phyloP scores from a whole-genome alignment of 441 rosid genomes.

The Aleurites moluccanus region DNA sequence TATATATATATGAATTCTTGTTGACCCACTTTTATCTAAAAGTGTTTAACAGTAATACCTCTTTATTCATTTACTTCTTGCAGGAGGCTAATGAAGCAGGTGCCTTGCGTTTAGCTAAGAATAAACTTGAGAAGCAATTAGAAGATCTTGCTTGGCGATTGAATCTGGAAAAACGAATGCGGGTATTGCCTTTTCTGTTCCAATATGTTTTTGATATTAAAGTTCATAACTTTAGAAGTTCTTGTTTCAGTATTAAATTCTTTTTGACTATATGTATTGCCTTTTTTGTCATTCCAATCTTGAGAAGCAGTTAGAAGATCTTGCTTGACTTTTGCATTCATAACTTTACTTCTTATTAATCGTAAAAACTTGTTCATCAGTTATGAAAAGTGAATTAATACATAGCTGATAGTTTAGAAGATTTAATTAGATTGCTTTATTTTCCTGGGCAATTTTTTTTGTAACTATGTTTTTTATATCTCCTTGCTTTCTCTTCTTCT shows the following conservation, averaged over 20 bases:
- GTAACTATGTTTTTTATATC: background rate
- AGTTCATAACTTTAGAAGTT: no score
- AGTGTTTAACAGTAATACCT: conserved; percentile 17
- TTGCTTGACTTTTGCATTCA: background rate
- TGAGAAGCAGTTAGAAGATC: no score
- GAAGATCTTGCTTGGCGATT: conserved; percentile 95
- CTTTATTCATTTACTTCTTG: conserved; percentile 22
- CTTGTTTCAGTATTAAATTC: background rate
- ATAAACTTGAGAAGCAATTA: conserved; percentile 90
- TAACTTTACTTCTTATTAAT: background rate
- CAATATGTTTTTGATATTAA: conserved; percentile 5
- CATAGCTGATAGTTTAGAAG: background rate
- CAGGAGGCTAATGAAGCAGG: conserved; percentile 97
- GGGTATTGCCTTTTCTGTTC: conserved; percentile 56
- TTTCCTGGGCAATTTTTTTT: background rate
- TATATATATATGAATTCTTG: background rate
- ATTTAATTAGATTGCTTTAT: background rate
- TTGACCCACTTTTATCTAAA: background rate
- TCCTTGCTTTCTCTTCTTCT: background rate
- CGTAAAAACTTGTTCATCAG: background rate
- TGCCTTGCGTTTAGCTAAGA: conserved; percentile 90
- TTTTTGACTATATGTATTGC: no score
- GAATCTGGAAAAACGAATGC: conserved; percentile 82
- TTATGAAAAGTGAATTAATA: background rate
- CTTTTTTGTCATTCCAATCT: no score